These are phyloP conservation scores for Lentinula sp. DNA, from an alignment of 768 basidiomycete genomes.

Conservation along the genomic window DNA sequence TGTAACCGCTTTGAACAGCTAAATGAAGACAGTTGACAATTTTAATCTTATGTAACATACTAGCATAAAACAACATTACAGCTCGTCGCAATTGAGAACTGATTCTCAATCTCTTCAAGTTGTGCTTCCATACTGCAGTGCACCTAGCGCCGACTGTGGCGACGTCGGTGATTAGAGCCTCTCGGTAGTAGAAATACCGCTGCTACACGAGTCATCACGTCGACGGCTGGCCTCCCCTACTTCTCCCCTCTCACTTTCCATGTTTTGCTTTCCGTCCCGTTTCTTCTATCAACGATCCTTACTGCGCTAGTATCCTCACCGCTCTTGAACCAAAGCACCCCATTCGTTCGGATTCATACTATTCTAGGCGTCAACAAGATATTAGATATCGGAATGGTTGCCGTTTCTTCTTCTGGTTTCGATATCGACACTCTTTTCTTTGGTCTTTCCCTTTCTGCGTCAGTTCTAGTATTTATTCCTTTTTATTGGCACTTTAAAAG, in stretches of 20 bases:
- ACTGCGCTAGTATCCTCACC: no score
- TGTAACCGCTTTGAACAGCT: background rate
- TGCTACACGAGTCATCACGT: background rate
- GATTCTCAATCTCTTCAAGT: background rate
- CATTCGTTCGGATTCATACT: background rate
- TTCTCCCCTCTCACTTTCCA: background rate
- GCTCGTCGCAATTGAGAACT: background rate
- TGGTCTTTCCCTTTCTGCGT: background rate
- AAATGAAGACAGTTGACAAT: background rate
- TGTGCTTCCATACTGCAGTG: background rate
- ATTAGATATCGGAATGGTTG: background rate
- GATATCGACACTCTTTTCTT: conserved; percentile 5
- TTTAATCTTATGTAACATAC: background rate
- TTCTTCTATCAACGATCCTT: background rate
- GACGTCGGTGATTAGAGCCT: background rate
- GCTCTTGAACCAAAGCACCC: no score
- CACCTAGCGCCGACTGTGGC: background rate
- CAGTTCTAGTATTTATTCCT: conserved; percentile 4
- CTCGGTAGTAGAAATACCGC: background rate
- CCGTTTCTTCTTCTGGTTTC: background rate
- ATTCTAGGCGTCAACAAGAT: background rate
- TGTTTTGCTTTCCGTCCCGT: background rate
- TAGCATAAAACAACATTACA: background rate
- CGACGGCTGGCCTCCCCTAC: background rate
- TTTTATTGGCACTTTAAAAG: conserved; percentile 3